Evolutionary conservation across 2,329 filamentous ascomycete genomes (phyloP), one percentile per base, ranked within the genome.

Genomic region (Stagonosporopsis rhizophila): DNA sequence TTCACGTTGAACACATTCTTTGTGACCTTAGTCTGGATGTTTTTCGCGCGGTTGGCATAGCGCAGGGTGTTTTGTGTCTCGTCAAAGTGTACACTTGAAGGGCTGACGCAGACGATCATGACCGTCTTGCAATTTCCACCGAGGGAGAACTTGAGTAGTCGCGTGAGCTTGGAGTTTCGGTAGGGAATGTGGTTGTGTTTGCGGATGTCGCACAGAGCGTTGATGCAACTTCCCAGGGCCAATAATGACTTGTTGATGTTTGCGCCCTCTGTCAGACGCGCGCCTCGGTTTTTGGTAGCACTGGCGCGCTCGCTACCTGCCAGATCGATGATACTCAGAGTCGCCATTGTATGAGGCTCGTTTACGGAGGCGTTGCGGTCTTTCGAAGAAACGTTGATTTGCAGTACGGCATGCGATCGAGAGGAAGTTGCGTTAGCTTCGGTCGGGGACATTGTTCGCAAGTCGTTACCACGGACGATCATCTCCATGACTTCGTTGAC

Each of bases 171-270:
- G 62, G 94, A 98, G 79, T 99, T 98, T 67, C 95, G 87, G 79
- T 99, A 99, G 0, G 95, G 95, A 14, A 99, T 90, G 76, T 99
- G 95, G 65, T 96, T 95, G 63, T 87, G 89, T 79, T 95, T 96
- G 47, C 92, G 87, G 4, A 91, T 87, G 72, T 99, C 95, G 78
- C 95, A 99, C 15, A 99, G 87, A 5, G 95, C 96, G 69, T 99
- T 99, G 82, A 99, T 99, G 79, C 95, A 99, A 77, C 94, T 94
- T 60, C 95, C 95, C 8, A 99, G 81, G 0, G 95, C 94, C 15
- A 99, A 86, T 2, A 99, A 83, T 1, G 95, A 99, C 74, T 98
- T 97, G 85, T 99, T 99, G 85, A 99, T 99, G 77, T 99, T 99
- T 68, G 95, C 95, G 61, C 95, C 95, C 77, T 99, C 95, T 14